Percentiles rank a stretch among this genome's conserved stretches.
Evolutionary conservation across 768 basidiomycete genomes (phyloP).

Genomic region (Phallus indusiatus): DNA sequence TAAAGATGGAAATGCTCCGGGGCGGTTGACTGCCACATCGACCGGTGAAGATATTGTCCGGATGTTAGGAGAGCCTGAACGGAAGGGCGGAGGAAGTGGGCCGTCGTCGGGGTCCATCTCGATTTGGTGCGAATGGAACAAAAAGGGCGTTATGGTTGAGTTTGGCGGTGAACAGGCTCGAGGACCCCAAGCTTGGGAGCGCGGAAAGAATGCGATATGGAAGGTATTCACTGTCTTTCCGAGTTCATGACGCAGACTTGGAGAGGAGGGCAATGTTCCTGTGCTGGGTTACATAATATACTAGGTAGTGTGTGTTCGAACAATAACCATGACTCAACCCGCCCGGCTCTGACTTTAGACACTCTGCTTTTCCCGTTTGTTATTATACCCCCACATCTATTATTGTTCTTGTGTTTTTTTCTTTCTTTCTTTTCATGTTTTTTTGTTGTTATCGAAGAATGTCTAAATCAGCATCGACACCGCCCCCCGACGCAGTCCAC

Average conservation of each 20-base stretch:
- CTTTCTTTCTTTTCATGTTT: not conserved
- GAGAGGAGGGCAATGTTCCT: too few relatives aligned
- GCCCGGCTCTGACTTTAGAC: not conserved
- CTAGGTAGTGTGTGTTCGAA: not conserved
- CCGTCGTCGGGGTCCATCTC: constrained; percentile 78
- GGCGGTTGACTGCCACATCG: constrained; percentile 39
- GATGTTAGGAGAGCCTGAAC: constrained; percentile 72
- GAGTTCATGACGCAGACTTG: too few relatives aligned
- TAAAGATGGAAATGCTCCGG: constrained; percentile 24
- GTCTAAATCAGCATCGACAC: not conserved
- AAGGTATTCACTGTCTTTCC: constrained; percentile 59
- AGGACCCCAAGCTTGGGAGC: constrained; percentile 82
- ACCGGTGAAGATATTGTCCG: constrained; percentile 73
- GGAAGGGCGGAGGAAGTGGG: constrained; percentile 85
- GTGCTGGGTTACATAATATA: not conserved
- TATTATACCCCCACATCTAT: not conserved
- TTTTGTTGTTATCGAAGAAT: not conserved
- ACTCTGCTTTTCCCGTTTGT: not conserved
- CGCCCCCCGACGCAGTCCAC: not conserved
- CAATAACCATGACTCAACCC: not conserved
- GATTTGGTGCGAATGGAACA: constrained; percentile 91
- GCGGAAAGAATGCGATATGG: constrained; percentile 76
- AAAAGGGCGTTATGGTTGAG: constrained; percentile 75
- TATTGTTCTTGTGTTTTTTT: too few relatives aligned
- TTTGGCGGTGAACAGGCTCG: constrained; percentile 71